These are phyloP conservation scores for Pythium chondricola DNA, from an alignment of 352 stramenopile genomes.

Conservation along the genomic window DNA sequence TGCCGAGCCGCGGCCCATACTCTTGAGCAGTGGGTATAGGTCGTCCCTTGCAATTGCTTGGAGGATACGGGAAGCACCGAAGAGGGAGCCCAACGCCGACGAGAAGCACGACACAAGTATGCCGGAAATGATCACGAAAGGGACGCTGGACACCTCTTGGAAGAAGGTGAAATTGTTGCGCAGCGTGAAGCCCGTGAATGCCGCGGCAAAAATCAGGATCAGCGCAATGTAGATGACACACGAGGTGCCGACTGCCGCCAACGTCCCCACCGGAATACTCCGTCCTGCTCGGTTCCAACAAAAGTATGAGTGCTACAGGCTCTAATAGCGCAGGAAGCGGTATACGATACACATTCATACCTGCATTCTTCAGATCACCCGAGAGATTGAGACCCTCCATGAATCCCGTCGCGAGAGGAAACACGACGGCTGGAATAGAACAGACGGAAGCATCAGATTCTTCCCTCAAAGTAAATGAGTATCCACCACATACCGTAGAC, in stretches of 20 bases:
- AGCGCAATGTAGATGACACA: slow-evolving; percentile 63
- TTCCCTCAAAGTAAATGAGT: neutral
- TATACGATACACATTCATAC: slow-evolving; percentile 19
- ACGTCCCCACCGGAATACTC: slow-evolving; percentile 60
- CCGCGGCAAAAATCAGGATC: slow-evolving; percentile 57
- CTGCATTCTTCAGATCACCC: slow-evolving; percentile 67
- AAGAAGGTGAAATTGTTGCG: slow-evolving; percentile 75
- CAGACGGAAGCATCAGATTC: neutral
- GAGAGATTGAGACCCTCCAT: slow-evolving; percentile 83
- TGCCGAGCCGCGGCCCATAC: slow-evolving; percentile 41
- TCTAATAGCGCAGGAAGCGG: too few species aligned
- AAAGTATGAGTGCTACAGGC: too few species aligned
- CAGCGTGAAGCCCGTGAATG: slow-evolving; percentile 50
- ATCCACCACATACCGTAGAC: slow-evolving; percentile 33
- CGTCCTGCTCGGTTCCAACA: slow-evolving; percentile 21
- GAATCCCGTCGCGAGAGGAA: slow-evolving; percentile 76
- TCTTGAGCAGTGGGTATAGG: slow-evolving; percentile 41
- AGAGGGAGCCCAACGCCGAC: slow-evolving; percentile 54
- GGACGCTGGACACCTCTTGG: slow-evolving; percentile 49
- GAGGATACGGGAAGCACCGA: slow-evolving; percentile 65
- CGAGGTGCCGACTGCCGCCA: slow-evolving; percentile 53
- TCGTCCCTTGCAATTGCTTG: slow-evolving; percentile 73
- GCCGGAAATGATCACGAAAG: slow-evolving; percentile 52
- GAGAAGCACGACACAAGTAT: slow-evolving; percentile 70
- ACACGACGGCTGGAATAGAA: slow-evolving; percentile 49